Conservation (phyloP, 1,139 yeast species). For the Blastobotrys proliferans region DNA sequence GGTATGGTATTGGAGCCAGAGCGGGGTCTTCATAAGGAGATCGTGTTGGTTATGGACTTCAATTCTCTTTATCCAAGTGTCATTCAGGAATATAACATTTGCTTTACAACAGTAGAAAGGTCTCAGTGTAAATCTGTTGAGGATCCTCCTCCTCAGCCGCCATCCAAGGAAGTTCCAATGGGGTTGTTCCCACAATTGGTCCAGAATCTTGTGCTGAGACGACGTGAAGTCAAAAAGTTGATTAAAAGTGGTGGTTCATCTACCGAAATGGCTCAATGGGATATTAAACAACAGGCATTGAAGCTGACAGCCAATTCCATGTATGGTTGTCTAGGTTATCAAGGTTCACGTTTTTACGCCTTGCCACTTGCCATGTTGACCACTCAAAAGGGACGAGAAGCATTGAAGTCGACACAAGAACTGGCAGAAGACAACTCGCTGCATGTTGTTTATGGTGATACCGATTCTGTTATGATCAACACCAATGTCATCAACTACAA, state of each 20-base stretch:
- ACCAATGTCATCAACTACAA: slow-evolving; percentile 66
- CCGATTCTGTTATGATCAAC: slow-evolving; percentile 98
- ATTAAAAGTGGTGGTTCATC: slow-evolving; percentile 71
- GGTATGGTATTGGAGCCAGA: slow-evolving; percentile 97
- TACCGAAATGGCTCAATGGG: slow-evolving; percentile 60
- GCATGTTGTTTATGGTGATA: slow-evolving; percentile 95
- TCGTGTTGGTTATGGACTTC: slow-evolving; percentile 94
- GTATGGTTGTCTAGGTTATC: slow-evolving; percentile 98
- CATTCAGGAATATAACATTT: slow-evolving; percentile 93
- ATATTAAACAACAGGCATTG: slow-evolving; percentile 92
- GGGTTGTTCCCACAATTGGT: slow-evolving; percentile 88
- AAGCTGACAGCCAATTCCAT: slow-evolving; percentile 97
- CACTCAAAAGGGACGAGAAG: slow-evolving; percentile 94
- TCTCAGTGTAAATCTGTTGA: slow-evolving; percentile 47
- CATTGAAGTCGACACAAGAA: slow-evolving; percentile 87
- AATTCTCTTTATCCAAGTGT: slow-evolving; percentile 96
- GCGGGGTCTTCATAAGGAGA: slow-evolving; percentile 87
- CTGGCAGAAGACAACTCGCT: slow-evolving; percentile 81
- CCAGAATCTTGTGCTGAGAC: slow-evolving; percentile 80
- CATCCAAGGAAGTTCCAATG: slow-evolving; percentile 52
- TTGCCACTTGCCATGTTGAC: slow-evolving; percentile 94
- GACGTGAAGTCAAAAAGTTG: slow-evolving; percentile 86
- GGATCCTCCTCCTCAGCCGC: slow-evolving; percentile 69
- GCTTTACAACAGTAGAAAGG: slow-evolving; percentile 92
- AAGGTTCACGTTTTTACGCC: slow-evolving; percentile 89